phyloP scores from a whole-genome alignment of 257 asterid genomes.

The Nicotiana knightiana region DNA sequence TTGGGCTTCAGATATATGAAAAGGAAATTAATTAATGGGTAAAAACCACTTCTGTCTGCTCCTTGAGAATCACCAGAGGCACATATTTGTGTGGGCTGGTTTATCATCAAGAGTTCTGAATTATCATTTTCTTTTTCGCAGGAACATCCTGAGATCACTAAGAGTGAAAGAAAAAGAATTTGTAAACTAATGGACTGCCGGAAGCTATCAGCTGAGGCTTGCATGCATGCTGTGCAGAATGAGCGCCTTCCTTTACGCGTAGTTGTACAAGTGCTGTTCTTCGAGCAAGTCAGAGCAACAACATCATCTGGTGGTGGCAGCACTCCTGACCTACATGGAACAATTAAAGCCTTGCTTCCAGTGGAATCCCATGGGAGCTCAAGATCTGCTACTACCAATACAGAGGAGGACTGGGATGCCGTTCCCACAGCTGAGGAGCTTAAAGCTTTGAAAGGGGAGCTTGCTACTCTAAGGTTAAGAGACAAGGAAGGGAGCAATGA shows the following conservation, averaged over 20 bases:
- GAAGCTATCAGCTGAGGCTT: constrained; percentile 71
- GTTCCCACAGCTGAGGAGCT: constrained; percentile 61
- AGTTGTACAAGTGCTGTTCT: constrained; percentile 77
- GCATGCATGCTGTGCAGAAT: constrained; percentile 75
- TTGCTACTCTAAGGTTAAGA: constrained; percentile 45
- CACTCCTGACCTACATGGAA: constrained; percentile 41
- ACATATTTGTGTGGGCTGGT: neutral
- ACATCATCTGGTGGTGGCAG: constrained; percentile 39
- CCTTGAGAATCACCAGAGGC: neutral
- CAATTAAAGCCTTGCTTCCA: constrained; percentile 37
- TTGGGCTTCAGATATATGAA: neutral
- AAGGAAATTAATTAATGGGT: neutral
- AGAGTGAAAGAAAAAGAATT: constrained; percentile 64
- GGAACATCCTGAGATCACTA: constrained; percentile 68
- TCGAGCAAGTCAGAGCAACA: constrained; percentile 57
- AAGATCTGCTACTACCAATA: constrained; percentile 64
- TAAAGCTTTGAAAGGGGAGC: constrained; percentile 57
- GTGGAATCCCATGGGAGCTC: constrained; percentile 69
- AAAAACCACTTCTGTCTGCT: neutral
- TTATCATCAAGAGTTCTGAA: neutral
- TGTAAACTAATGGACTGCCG: constrained; percentile 72
- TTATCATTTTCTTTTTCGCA: constrained; percentile 12
- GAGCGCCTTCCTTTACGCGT: constrained; percentile 76
- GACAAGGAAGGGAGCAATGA: constrained; percentile 22
- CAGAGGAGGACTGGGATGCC: constrained; percentile 83